Percentiles rank a stretch among this genome's conserved stretches.
These are phyloP conservation scores for Calonectria leucothoes DNA, from an alignment of 2,329 filamentous ascomycete species.

Conservation along the genomic window DNA sequence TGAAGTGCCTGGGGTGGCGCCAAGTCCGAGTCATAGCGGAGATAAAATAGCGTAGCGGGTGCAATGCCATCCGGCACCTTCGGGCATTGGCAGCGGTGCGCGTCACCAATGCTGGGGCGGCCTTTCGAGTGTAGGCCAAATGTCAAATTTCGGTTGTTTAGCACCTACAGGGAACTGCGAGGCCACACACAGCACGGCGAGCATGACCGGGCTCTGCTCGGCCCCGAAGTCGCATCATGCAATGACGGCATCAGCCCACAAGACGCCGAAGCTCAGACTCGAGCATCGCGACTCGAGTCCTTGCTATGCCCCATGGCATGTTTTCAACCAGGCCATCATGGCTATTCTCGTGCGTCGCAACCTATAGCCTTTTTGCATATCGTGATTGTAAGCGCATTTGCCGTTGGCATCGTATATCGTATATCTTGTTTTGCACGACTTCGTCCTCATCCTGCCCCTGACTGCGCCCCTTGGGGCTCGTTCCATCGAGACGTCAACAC, in stretches of 20 bases:
- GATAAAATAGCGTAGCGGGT: neutral
- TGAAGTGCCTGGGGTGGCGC: constrained; percentile 12
- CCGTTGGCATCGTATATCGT: constrained; percentile 3
- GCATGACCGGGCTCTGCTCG: neutral
- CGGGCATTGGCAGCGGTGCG: constrained; percentile 12
- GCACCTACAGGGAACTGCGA: constrained; percentile 10
- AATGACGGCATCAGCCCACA: constrained; percentile 22
- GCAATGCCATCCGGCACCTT: constrained; percentile 17
- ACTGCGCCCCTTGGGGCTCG: constrained; percentile 35
- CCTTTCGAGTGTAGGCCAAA: neutral
- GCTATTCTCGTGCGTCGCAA: neutral
- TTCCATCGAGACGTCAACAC: constrained; percentile 41
- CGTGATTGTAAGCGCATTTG: neutral
- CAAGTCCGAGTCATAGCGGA: constrained; percentile 20
- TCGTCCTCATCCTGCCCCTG: constrained; percentile 13
- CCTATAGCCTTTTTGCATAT: neutral
- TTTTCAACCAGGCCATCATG: constrained; percentile 1
- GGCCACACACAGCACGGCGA: neutral
- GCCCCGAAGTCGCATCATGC: constrained; percentile 24
- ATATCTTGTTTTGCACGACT: neutral
- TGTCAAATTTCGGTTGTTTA: constrained; percentile 26
- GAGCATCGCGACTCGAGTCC: neutral
- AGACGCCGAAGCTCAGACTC: constrained; percentile 4
- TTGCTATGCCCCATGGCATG: constrained; percentile 12
- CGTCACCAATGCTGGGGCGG: constrained; percentile 9